A percentile compares a stretch with the other conserved stretches of the same genome.
These are phyloP conservation scores for Aspergillus saccharolyticus DNA, from an alignment of 495 filamentous ascomycete genomes.

Conservation along the genomic window DNA sequence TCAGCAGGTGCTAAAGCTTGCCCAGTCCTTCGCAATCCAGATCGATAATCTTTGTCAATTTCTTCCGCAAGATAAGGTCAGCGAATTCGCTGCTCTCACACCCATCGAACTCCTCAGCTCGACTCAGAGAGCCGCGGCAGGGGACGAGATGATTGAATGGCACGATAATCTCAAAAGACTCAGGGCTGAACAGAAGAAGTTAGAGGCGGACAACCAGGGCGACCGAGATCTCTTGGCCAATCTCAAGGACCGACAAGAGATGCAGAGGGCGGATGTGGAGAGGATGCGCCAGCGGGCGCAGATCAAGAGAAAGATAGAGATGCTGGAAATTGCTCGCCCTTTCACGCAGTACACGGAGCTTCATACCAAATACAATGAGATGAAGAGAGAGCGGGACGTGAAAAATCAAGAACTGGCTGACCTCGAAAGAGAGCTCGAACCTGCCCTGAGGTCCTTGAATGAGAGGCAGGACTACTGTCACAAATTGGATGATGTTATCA, in stretches of 20 bases:
- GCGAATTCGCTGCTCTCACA: slow-evolving; percentile 82
- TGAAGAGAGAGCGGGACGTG: slow-evolving; percentile 43
- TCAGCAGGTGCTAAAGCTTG: slow-evolving; percentile 58
- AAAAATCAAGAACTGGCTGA: slow-evolving; percentile 48
- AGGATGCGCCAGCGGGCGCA: slow-evolving; percentile 69
- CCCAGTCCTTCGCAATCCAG: slow-evolving; percentile 72
- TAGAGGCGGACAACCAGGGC: slow-evolving; percentile 52
- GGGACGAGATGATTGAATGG: slow-evolving; percentile 71
- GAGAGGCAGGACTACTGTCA: slow-evolving; percentile 58
- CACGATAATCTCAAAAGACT: slow-evolving; percentile 69
- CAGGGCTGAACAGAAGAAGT: slow-evolving; percentile 61
- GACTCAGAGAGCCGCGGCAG: slow-evolving; percentile 82
- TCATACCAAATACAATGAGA: slow-evolving; percentile 25
- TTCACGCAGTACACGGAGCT: slow-evolving; percentile 56
- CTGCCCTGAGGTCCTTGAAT: slow-evolving; percentile 60
- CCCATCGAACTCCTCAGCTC: slow-evolving; percentile 80
- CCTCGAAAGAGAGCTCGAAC: slow-evolving; percentile 58
- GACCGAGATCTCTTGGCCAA: slow-evolving; percentile 59
- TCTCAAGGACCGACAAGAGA: slow-evolving; percentile 68
- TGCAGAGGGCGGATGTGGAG: slow-evolving; percentile 76
- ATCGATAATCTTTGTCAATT: slow-evolving; percentile 98
- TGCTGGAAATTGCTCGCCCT: slow-evolving; percentile 61
- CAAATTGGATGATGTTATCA: slow-evolving; percentile 45
- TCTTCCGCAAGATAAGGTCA: slow-evolving; percentile 92
- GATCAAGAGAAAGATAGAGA: slow-evolving; percentile 59